Conservation (phyloP, 495 filamentous ascomycete species). For the Pyronema domesticum region DNA sequence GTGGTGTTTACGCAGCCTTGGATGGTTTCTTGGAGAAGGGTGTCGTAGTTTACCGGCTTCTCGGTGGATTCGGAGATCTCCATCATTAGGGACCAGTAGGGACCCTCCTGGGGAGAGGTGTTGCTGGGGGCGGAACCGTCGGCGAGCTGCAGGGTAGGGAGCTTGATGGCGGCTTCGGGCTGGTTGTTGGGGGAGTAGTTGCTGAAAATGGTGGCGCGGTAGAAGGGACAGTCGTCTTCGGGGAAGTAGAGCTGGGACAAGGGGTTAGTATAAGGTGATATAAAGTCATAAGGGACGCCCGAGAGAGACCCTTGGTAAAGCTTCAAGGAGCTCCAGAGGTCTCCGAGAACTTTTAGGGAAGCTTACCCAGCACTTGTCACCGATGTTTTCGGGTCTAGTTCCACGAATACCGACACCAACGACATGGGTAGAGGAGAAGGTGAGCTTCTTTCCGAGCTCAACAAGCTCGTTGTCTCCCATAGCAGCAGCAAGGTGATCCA, state of each 20-base stretch:
- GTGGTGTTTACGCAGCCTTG: slow-evolving; percentile 93
- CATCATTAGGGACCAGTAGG: slow-evolving; percentile 99
- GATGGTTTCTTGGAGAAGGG: slow-evolving; percentile 74
- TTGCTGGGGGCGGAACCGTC: slow-evolving; percentile 61
- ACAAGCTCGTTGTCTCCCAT: slow-evolving; percentile 76
- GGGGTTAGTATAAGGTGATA: not conserved
- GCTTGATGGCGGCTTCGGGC: slow-evolving; percentile 60
- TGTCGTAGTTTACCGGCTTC: slow-evolving; percentile 79
- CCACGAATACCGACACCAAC: slow-evolving; percentile 92
- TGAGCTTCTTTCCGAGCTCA: slow-evolving; percentile 73
- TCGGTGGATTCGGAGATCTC: slow-evolving; percentile 90
- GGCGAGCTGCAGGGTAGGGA: slow-evolving; percentile 69
- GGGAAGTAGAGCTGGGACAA: slow-evolving; percentile 77
- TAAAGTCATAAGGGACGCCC: not conserved
- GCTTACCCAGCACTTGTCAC: slow-evolving; percentile 95
- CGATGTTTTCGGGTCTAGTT: slow-evolving; percentile 81
- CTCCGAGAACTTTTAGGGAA: no score
- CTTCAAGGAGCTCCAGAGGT: not conserved
- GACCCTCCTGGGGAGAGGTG: slow-evolving; percentile 55
- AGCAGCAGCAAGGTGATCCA: slow-evolving; percentile 70
- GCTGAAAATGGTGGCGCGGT: slow-evolving; percentile 99
- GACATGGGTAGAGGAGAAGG: slow-evolving; percentile 94
- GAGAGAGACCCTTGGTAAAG: no score
- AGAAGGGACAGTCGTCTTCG: slow-evolving; percentile 97
- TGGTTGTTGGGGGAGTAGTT: slow-evolving; percentile 99